Evolutionary conservation across 768 basidiomycete species (phyloP), one percentile per base, ranked within the genome.

Genomic region (Suillus fuscotomentosus): DNA sequence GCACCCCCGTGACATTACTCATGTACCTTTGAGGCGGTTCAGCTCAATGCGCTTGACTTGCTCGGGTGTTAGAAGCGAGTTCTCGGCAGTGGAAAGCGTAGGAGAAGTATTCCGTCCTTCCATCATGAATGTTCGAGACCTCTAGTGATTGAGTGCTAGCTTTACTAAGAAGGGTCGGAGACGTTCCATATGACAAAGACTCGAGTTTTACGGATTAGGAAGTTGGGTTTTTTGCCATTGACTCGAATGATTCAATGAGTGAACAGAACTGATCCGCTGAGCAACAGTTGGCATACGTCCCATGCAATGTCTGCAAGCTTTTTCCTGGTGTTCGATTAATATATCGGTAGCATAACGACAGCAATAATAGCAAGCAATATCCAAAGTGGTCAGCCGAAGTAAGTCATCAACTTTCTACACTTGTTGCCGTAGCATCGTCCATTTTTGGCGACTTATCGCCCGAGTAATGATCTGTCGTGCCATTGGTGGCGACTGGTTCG

Each of bases 31-130:
- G 27, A 94, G 77, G 61, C 92, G 84, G 70, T 94, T 93, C 50
- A 94, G 81, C 73, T 95, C 92, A 31, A 94, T 81, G 63, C 85
- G 84, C 71, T 84, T 88, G 54, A 85, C 77, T 72, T 90, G 86
- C 67, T 94, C 92, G 15, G 89, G 86, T 9, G 88, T 87, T 39
- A 88, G 67, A 61, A 65, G 78, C n/a, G 77, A 66, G 14, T 69
- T 62, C 17, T 66, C 64, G 14, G 66, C 13, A 15, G 64, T 62
- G 43, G 68, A 34, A 20, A 63, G n/a, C 3, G 67, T 56, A 14
- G 65, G 66, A 36, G 66, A 57, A 7, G 70, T 64, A 51, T 43
- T 47, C 17, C 41, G 65, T 60, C 67, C 6, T 51, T 61, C 51
- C 50, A 38, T 43, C 47, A 60, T 27, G 8, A n/a, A 39, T 45